These are phyloP conservation scores for Clonostachys rosea DNA, from an alignment of 2,329 filamentous ascomycete genomes.

Conservation along the genomic window DNA sequence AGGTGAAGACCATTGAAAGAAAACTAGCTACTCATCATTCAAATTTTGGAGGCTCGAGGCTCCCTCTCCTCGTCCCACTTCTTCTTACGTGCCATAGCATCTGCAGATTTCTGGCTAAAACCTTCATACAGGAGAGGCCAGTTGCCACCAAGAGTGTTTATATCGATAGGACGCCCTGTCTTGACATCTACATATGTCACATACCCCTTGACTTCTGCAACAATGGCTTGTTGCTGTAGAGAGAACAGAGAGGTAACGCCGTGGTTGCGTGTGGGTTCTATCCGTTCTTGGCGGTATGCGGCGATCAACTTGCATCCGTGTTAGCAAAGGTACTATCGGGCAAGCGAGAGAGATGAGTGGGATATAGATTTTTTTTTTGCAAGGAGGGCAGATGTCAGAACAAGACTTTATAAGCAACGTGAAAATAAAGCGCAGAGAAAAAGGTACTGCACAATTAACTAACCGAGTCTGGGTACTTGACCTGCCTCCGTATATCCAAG, in stretches of 20 bases:
- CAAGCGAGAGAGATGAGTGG: background rate
- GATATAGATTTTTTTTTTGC: too few species aligned
- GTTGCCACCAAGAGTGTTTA: slow-evolving; percentile 3
- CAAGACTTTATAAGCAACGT: too few species aligned
- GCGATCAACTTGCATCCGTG: slow-evolving; percentile 4
- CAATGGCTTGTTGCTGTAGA: slow-evolving; percentile 7
- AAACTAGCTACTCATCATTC: background rate
- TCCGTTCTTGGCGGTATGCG: slow-evolving; percentile 3
- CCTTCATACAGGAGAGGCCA: slow-evolving; percentile 4
- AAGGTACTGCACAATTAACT: background rate
- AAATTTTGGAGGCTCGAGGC: background rate
- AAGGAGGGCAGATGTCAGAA: too few species aligned
- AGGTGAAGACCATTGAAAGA: too few species aligned
- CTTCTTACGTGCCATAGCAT: background rate
- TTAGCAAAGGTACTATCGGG: background rate
- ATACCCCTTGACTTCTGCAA: slow-evolving; percentile 2
- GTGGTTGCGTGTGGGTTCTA: slow-evolving; percentile 5
- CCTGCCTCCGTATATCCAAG: slow-evolving; percentile 11
- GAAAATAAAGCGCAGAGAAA: too few species aligned
- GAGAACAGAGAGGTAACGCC: slow-evolving; percentile 4
- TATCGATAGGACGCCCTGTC: slow-evolving; percentile 5
- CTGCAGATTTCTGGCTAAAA: slow-evolving; percentile 1
- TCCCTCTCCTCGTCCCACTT: slow-evolving; percentile 2
- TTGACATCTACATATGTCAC: slow-evolving; percentile 3
- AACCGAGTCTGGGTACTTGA: slow-evolving; percentile 10